phyloP scores from a whole-genome alignment of 2,329 filamentous ascomycete genomes.

The Hypoxylon sp. region DNA sequence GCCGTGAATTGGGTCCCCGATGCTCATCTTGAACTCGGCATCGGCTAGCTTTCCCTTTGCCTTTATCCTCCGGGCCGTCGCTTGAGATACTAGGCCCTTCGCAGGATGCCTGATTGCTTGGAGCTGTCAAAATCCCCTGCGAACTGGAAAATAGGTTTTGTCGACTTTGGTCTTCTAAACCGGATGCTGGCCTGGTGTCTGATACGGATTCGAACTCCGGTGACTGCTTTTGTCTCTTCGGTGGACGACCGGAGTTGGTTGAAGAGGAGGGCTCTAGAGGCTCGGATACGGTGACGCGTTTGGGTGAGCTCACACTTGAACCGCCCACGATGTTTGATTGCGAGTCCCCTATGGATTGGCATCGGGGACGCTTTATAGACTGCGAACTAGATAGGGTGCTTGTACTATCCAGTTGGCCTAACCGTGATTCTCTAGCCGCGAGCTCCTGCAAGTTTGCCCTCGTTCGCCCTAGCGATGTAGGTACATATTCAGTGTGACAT shows the following conservation, averaged over 20 bases:
- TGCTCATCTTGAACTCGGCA: neutral
- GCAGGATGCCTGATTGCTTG: neutral
- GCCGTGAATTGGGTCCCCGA: neutral
- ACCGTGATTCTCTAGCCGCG: neutral
- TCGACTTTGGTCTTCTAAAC: neutral
- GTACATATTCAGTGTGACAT: neutral
- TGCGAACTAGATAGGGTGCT: neutral
- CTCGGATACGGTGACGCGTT: neutral
- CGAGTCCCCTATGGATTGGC: constrained; percentile 1
- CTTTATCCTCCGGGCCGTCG: neutral
- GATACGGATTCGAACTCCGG: neutral
- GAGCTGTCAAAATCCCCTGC: neutral
- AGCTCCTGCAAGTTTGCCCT: neutral
- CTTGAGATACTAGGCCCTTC: neutral
- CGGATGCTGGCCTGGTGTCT: neutral
- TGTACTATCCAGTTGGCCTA: neutral
- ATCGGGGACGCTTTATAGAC: constrained; percentile 29
- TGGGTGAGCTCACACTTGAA: neutral
- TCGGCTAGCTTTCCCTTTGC: constrained; percentile 2
- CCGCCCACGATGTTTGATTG: neutral
- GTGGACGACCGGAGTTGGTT: neutral
- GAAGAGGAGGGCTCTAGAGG: neutral
- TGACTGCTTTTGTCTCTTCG: constrained; percentile 15
- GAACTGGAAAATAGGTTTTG: neutral
- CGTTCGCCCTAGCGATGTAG: neutral